Conservation (phyloP, 225 moss, liverwort and hornwort genomes). For the Pleurozium schreberi region DNA sequence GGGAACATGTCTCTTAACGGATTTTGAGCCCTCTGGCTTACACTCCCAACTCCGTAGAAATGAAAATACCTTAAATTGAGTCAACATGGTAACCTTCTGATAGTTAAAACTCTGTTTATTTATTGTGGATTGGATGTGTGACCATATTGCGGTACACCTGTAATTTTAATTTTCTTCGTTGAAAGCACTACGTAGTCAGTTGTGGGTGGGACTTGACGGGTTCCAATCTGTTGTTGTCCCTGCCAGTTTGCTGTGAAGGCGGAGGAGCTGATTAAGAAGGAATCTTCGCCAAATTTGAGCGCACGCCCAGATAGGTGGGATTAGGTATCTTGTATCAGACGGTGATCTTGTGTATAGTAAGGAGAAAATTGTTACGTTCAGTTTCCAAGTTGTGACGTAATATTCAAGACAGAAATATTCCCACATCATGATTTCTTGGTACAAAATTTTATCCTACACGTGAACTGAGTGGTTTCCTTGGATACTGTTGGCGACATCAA, state of each 20-base stretch:
- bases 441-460: not conserved
- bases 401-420: not conserved
- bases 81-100: not conserved
- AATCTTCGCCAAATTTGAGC: not conserved
- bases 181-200: not conserved
- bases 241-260: constrained; percentile 36
- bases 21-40: not conserved
- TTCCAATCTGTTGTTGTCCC: not conserved
- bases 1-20: not conserved
- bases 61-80: not conserved
- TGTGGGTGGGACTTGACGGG: not conserved
- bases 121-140: not conserved
- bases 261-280: constrained; percentile 31
- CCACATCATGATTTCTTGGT: not conserved
- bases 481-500: not conserved
- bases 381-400: not conserved
- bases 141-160: not conserved
- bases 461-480: not conserved
- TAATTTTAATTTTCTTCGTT: not conserved
- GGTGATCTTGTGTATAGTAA: not conserved
- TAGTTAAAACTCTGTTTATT: not conserved
- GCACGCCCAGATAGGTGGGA: constrained; percentile 31
- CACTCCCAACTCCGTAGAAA: not conserved
- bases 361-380: not conserved
- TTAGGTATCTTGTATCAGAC: not conserved